phyloP scores from a whole-genome alignment of 2,329 filamentous ascomycete species.

The Venturia aucupariae region DNA sequence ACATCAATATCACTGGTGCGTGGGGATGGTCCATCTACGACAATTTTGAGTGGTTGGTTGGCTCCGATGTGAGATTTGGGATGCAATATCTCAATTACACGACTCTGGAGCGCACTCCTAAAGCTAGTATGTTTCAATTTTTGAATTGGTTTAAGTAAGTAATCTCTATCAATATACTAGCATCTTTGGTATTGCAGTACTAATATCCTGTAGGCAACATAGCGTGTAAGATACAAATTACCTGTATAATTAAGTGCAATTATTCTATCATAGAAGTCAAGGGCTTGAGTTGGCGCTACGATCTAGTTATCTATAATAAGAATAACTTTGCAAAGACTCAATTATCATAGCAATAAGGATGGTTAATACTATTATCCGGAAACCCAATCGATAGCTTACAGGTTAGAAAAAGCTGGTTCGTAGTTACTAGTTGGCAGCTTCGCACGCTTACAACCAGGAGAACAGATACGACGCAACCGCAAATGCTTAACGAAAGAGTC shows the following conservation, averaged over 20 bases:
- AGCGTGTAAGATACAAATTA: background rate
- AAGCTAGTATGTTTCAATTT: slow-evolving; percentile 35
- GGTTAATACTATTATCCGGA: slow-evolving; percentile 19
- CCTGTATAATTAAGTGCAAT: no score
- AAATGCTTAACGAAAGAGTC: slow-evolving; percentile 18
- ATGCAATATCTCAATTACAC: slow-evolving; percentile 36
- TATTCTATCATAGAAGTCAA: no score
- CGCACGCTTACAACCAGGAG: slow-evolving; percentile 14
- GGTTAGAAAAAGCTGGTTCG: background rate
- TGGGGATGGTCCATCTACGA: slow-evolving; percentile 34
- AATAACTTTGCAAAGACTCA: slow-evolving; percentile 18
- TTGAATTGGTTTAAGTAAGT: slow-evolving; percentile 31
- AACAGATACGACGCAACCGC: slow-evolving; percentile 18
- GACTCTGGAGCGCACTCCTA: slow-evolving; percentile 31
- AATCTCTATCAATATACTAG: background rate
- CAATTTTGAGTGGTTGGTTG: slow-evolving; percentile 34
- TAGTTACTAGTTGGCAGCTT: background rate
- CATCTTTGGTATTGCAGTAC: background rate
- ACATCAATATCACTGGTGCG: slow-evolving; percentile 34
- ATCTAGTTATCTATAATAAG: slow-evolving; percentile 20
- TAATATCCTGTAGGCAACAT: background rate
- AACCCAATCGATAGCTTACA: slow-evolving; percentile 18
- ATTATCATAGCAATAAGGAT: slow-evolving; percentile 19
- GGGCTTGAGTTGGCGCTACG: slow-evolving; percentile 17
- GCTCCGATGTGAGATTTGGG: slow-evolving; percentile 30